A percentile compares a stretch with the other conserved stretches of the same genome.
phyloP scores from a whole-genome alignment of 2,329 filamentous ascomycete genomes.

The Calonectria henricotiae region DNA sequence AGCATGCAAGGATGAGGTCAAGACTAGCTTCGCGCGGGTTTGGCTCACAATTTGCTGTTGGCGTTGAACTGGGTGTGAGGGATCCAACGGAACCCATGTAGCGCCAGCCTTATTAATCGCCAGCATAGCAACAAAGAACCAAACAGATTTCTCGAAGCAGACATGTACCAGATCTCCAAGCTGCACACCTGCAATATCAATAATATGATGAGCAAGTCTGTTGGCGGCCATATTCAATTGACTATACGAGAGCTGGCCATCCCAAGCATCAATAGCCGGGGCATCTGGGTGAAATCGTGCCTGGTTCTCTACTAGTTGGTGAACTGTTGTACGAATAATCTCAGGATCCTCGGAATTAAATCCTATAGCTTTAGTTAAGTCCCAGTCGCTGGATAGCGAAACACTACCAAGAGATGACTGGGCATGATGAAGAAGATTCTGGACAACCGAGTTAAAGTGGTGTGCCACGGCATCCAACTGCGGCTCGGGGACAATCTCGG shows the following conservation, averaged over 20 bases:
- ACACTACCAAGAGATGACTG: not conserved
- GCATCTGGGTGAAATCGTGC: not conserved
- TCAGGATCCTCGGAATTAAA: not conserved
- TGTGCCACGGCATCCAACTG: slow-evolving; percentile 7
- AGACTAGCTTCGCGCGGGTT: slow-evolving; percentile 10
- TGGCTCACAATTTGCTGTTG: slow-evolving; percentile 29
- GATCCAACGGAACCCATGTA: slow-evolving; percentile 48
- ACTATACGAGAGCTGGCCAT: not conserved
- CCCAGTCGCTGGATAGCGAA: not conserved
- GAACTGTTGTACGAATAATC: not conserved
- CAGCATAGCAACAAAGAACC: slow-evolving; percentile 48
- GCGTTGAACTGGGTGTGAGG: slow-evolving; percentile 39
- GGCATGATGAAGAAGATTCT: not conserved
- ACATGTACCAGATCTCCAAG: slow-evolving; percentile 12
- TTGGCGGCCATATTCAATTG: slow-evolving; percentile 17
- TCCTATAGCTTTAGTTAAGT: not conserved
- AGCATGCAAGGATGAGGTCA: slow-evolving; percentile 25
- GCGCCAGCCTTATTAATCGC: slow-evolving; percentile 50
- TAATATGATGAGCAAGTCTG: slow-evolving; percentile 18
- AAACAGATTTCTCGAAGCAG: slow-evolving; percentile 25
- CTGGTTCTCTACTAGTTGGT: slow-evolving; percentile 12
- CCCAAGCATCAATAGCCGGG: slow-evolving; percentile 8
- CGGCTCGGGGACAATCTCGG: slow-evolving; percentile 39
- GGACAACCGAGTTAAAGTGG: slow-evolving; percentile 4
- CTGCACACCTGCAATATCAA: slow-evolving; percentile 1